Conservation (phyloP, 129 eudicot species). For the Mikania micrantha region DNA sequence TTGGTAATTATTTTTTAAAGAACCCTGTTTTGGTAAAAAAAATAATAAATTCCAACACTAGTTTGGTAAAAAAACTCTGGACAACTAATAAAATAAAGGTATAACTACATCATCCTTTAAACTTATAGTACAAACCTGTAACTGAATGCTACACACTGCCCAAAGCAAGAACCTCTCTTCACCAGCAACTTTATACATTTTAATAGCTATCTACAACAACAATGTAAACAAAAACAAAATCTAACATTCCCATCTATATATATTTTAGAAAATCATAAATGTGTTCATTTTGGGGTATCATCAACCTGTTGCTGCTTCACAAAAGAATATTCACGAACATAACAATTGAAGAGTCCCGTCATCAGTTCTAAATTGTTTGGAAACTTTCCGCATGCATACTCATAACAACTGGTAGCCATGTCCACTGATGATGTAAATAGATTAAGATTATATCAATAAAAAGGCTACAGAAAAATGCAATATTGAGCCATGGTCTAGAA, state of each 20-base stretch:
- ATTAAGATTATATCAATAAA: not conserved
- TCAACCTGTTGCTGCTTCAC: conserved; percentile 99
- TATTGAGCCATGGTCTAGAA: not conserved
- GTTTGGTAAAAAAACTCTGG: too few species aligned
- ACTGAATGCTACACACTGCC: conserved; percentile 87
- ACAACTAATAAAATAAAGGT: not conserved
- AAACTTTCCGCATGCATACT: conserved; percentile 68
- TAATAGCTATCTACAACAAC: conserved; percentile 74
- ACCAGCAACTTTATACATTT: conserved; percentile 76
- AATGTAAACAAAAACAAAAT: not conserved
- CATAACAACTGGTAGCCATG: conserved; percentile 90
- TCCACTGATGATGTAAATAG: conserved; percentile 49
- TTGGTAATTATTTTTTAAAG: too few species aligned
- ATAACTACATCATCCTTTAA: not conserved
- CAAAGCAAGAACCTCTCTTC: conserved; percentile 92
- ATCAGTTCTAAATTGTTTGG: conserved; percentile 78
- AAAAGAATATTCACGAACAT: conserved; percentile 91
- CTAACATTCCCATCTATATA: not conserved
- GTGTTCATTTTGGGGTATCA: conserved; percentile 11
- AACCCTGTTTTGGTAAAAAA: too few species aligned
- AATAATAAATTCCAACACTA: too few species aligned
- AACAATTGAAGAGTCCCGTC: conserved; percentile 95
- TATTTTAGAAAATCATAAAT: not conserved
- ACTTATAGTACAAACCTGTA: conserved; percentile 49
- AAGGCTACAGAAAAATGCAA: not conserved